Evolutionary conservation across 2,329 filamentous ascomycete genomes (phyloP), one percentile per base, ranked within the genome.

Genomic region (Trichoderma sp.): DNA sequence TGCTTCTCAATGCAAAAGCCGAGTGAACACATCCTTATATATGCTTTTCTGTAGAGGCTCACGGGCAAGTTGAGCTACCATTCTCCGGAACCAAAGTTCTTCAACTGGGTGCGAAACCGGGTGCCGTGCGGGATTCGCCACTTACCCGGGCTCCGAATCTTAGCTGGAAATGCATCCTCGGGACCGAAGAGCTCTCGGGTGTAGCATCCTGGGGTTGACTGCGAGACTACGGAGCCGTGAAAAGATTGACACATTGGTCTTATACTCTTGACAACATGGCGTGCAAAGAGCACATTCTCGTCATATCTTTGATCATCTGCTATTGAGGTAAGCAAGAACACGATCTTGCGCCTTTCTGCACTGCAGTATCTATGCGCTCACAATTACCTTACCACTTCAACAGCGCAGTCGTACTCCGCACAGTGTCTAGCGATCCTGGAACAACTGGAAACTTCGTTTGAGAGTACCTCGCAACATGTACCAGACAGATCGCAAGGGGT

Each of bases 171-270:
- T 28, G 58, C 30, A 28, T 7, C 21, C 30, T 61, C 58, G 58
- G 58, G 58, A 61, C 58, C 58, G 58, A 61, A 39, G 47, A 52
- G 12, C 58, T 26, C 47, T 61, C 47, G 58, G 58, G 47, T 51
- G 34, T 19, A 12, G 7, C 47, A 43, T 43, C 58, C 47, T 21
- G 48, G 30, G 12, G 4, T 52, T 10, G 15, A 21, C 19, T 41
- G 28, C 15, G 39, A 39, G 0, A 28, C 34, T 28, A 24, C 58
- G 58, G 47, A n/a, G 47, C 34, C 47, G 58, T 28, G 10, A 17
- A 2, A 1, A 19, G 19, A 3, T 58, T 10, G 41, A 12, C 15
- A 28, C 34, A 24, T 0, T 10, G 28, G 17, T 14, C 28, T 30
- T 14, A 24, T 9, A 26, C 21, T 24, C 21, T 24, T 24, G 21